These are phyloP conservation scores for Geoglossum cookeanum DNA, from an alignment of 2,329 filamentous ascomycete species.

Conservation along the genomic window DNA sequence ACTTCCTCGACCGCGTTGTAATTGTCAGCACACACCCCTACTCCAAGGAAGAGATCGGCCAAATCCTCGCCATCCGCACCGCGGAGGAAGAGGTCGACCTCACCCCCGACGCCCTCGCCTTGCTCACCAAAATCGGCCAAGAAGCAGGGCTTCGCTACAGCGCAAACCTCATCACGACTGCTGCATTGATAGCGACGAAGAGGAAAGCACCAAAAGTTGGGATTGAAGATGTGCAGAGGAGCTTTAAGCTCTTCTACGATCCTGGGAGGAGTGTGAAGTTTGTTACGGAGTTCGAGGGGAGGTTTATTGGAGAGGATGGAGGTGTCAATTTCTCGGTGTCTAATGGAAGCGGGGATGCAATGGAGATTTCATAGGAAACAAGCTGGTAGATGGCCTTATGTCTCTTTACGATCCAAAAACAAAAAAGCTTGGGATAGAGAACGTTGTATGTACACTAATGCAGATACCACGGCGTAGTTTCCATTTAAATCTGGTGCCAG, in stretches of 20 bases:
- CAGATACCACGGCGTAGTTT: too few relatives aligned
- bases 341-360: slow-evolving; percentile 38
- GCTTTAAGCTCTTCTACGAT: slow-evolving; percentile 89
- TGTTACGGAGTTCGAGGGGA: slow-evolving; percentile 74
- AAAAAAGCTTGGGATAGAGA: background rate
- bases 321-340: slow-evolving; percentile 45
- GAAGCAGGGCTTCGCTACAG: slow-evolving; percentile 87
- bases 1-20: slow-evolving; percentile 88
- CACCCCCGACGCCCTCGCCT: slow-evolving; percentile 69
- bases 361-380: slow-evolving; percentile 40
- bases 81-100: slow-evolving; percentile 93
- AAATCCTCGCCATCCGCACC: slow-evolving; percentile 82
- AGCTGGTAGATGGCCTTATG: background rate
- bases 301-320: slow-evolving; percentile 77
- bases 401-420: background rate
- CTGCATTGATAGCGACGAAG: slow-evolving; percentile 72
- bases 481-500: too few relatives aligned
- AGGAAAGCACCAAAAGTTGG: slow-evolving; percentile 66
- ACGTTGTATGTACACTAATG: background rate
- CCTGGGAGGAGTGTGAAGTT: slow-evolving; percentile 71
- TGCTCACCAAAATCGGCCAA: slow-evolving; percentile 88
- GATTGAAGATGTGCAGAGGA: slow-evolving; percentile 78
- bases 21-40: slow-evolving; percentile 92
- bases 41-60: slow-evolving; percentile 62
- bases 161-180: slow-evolving; percentile 94